Conservation (phyloP, 179 eudicot species). For the Carnegiea gigantea region DNA sequence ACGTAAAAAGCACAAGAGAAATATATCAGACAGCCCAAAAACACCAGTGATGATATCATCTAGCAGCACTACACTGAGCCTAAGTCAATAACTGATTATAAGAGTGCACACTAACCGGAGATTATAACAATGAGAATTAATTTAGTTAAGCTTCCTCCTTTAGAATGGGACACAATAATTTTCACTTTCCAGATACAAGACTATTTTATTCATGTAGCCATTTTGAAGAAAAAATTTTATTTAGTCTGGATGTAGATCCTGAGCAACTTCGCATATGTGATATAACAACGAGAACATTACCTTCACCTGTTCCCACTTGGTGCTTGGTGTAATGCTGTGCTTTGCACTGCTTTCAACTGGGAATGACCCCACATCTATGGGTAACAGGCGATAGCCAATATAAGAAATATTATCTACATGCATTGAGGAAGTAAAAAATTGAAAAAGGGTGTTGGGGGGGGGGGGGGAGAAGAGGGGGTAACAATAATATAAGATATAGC, state of each 20-base stretch:
- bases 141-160: not conserved
- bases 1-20: not conserved
- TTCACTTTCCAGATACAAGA: not conserved
- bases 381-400: constrained; percentile 17
- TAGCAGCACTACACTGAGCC: not conserved
- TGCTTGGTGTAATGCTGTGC: constrained; percentile 71
- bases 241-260: not conserved
- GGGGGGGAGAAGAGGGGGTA: not conserved
- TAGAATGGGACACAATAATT: not conserved
- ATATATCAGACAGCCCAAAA: not conserved
- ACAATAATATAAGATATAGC: not conserved
- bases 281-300: constrained; percentile 33
- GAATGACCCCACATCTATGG: constrained; percentile 61
- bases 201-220: too few species aligned
- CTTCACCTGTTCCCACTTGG: constrained; percentile 98
- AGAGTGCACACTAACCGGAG: not conserved
- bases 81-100: not conserved
- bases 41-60: constrained; percentile 1
- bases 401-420: constrained; percentile 14
- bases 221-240: not conserved
- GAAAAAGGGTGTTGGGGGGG: not conserved
- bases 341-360: constrained; percentile 56
- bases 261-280: not conserved
- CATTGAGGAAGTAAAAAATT: not conserved
- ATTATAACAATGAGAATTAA: constrained; percentile 8